A percentile compares a stretch with the other conserved stretches of the same genome.
Evolutionary conservation across 805 yeast genomes (phyloP).

Genomic region (Candida piceae): DNA sequence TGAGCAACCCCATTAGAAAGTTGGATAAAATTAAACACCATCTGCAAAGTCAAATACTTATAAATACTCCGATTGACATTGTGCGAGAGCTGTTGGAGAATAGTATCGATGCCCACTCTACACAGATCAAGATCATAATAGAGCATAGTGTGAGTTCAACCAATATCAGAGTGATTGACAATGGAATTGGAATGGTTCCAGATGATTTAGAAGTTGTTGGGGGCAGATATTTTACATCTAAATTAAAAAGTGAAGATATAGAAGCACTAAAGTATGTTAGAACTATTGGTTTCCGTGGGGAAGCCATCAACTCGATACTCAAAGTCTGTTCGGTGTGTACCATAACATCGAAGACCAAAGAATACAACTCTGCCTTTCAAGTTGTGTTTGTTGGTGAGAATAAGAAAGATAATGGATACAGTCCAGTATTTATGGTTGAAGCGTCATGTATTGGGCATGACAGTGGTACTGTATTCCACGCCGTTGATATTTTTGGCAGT

Average conservation of each 20-base stretch:
- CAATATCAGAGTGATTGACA: slow-evolving; percentile 47
- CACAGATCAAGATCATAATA: slow-evolving; percentile 27
- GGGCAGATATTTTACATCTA: slow-evolving; percentile 49
- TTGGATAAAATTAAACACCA: slow-evolving; percentile 1
- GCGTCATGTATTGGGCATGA: neutral
- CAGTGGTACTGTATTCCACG: slow-evolving; percentile 36
- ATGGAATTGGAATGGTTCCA: slow-evolving; percentile 65
- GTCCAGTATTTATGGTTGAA: neutral
- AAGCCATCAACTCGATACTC: slow-evolving; percentile 55
- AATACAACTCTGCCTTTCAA: slow-evolving; percentile 27
- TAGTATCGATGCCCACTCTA: slow-evolving; percentile 50
- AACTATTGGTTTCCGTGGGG: slow-evolving; percentile 71
- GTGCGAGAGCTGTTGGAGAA: slow-evolving; percentile 49
- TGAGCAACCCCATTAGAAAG: neutral
- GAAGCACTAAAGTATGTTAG: slow-evolving; percentile 32
- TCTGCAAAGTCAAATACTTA: slow-evolving; percentile 26
- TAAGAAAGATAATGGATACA: neutral
- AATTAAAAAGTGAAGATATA: slow-evolving; percentile 24
- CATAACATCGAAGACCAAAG: slow-evolving; percentile 40
- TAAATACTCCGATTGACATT: slow-evolving; percentile 36
- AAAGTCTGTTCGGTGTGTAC: slow-evolving; percentile 38
- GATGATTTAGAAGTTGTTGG: slow-evolving; percentile 47
- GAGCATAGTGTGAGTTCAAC: slow-evolving; percentile 23
- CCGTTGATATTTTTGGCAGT: slow-evolving; percentile 36
- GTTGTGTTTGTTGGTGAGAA: slow-evolving; percentile 14